Evolutionary conservation across 495 filamentous ascomycete species (phyloP), one percentile per base, ranked within the genome.

Genomic region (Friedmanniomyces simplex): DNA sequence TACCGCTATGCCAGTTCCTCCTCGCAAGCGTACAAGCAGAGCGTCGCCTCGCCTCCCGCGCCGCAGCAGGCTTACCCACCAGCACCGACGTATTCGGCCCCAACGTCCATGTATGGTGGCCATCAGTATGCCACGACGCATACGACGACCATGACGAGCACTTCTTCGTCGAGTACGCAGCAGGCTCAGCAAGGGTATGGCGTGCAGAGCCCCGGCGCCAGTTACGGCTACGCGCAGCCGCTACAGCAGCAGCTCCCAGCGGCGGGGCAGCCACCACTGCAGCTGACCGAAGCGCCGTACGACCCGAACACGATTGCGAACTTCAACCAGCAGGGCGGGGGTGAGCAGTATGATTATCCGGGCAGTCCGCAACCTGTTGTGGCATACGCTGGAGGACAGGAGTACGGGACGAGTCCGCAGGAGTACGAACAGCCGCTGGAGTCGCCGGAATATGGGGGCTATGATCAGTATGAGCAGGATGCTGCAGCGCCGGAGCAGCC

Each of bases 281-380:
- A 52, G 49, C 25, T 52, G 26, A 52, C 49, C 26, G 20, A 34
- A 22, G 25, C n/a, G 11, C 49, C 49, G 49, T 25, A 52, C 49
- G 30, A 52, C 20, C 49, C 49, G 2, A 32, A 16, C 25, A 18
- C 30, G 30, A n/a, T 52, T 14, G 49, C 49, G 30, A 32, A 49
- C 46, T 49, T 49, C 46, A 49, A 49, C 3, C 46, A 28, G 46
- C 46, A 5, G 7, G 39, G 39, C 14, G 18, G 14, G 18, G 39
- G 4, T 24, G 12, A 24, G 46, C 46, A 49, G 46, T 5, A 32
- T 32, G 28, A 10, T 10, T 32, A 49, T 25, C 49, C 30, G 7
- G 25, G 18, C 8, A 21, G 16, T 25, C 49, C 6, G 30, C 49
- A 52, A 25, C 16, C 26, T 20, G 18, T 14, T 10, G 13, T 26